Percentiles rank a stretch among this genome's conserved stretches.
These are phyloP conservation scores for Trypanosoma lewisi DNA, from an alignment of 208 protist species.

Conservation along the genomic window DNA sequence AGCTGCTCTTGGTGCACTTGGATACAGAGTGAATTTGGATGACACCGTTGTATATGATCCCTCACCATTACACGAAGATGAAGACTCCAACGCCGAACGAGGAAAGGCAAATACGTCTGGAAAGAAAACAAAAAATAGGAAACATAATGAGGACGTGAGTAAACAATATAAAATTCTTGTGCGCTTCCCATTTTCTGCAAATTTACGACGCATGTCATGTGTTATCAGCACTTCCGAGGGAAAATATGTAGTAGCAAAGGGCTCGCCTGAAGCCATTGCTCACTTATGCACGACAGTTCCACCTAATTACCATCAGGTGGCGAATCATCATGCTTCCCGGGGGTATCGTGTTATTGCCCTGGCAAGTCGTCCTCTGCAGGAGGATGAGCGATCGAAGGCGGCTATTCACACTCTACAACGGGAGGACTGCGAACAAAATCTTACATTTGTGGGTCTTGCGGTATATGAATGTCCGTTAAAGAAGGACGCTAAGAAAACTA, in stretches of 20 bases:
- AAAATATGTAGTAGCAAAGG: slow-evolving; percentile 91
- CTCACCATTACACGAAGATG: slow-evolving; percentile 28
- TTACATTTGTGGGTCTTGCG: slow-evolving; percentile 96
- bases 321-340: slow-evolving; percentile 75
- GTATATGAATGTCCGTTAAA: slow-evolving; percentile 96
- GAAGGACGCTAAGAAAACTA: slow-evolving; percentile 84
- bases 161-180: slow-evolving; percentile 74
- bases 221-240: slow-evolving; percentile 64
- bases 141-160: slow-evolving; percentile 22
- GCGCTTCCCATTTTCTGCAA: slow-evolving; percentile 94
- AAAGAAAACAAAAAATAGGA: slow-evolving; percentile 3
- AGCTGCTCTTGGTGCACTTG: slow-evolving; percentile 84
- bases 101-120: background rate
- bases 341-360: slow-evolving; percentile 97
- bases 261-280: slow-evolving; percentile 94
- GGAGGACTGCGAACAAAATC: slow-evolving; percentile 85
- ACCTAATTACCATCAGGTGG: slow-evolving; percentile 73
- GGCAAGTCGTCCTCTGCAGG: slow-evolving; percentile 81
- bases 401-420: slow-evolving; percentile 58
- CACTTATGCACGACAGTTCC: slow-evolving; percentile 83
- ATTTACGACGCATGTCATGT: slow-evolving; percentile 96
- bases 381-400: slow-evolving; percentile 37
- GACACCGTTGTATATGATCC: slow-evolving; percentile 75
- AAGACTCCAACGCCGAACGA: background rate
- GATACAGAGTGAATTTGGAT: slow-evolving; percentile 79